A percentile compares a stretch with the other conserved stretches of the same genome.
These are phyloP conservation scores for Claviceps pusilla DNA, from an alignment of 2,329 filamentous ascomycete species.

Conservation along the genomic window DNA sequence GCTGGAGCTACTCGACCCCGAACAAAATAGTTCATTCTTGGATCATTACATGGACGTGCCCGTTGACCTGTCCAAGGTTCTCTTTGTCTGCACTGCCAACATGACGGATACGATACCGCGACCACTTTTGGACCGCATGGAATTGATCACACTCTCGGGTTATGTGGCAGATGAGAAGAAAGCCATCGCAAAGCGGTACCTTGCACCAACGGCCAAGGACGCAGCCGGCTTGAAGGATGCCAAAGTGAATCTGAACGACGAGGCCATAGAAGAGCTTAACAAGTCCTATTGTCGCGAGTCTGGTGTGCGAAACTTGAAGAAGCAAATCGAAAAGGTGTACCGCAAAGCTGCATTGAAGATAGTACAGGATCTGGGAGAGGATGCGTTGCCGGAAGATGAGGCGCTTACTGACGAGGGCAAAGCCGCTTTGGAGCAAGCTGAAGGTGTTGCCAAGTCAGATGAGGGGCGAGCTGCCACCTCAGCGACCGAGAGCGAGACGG, in stretches of 20 bases:
- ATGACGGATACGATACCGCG: constrained; percentile 97
- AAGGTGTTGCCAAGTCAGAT: constrained; percentile 24
- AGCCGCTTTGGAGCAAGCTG: constrained; percentile 52
- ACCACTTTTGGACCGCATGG: constrained; percentile 90
- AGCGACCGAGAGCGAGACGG: constrained; percentile 26
- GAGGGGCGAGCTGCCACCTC: constrained; percentile 16
- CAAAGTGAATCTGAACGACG: constrained; percentile 71
- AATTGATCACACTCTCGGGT: constrained; percentile 87
- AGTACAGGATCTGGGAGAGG: constrained; percentile 82
- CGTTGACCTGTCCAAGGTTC: constrained; percentile 89
- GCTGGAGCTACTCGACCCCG: constrained; percentile 84
- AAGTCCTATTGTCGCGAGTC: constrained; percentile 97
- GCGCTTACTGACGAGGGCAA: constrained; percentile 79
- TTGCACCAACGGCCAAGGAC: constrained; percentile 88
- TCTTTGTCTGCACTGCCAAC: constrained; percentile 97
- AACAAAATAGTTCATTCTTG: constrained; percentile 93
- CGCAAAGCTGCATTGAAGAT: constrained; percentile 95
- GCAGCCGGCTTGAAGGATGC: constrained; percentile 80
- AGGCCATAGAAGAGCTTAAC: constrained; percentile 89
- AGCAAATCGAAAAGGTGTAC: constrained; percentile 98
- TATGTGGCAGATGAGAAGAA: constrained; percentile 98
- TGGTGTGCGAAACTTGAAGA: constrained; percentile 93
- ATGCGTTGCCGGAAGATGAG: constrained; percentile 62
- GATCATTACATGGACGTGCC: constrained; percentile 99
- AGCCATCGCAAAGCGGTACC: constrained; percentile 87